Evolutionary conservation across 2,329 filamentous ascomycete species (phyloP).

Genomic region (Remersonia thermophila): DNA sequence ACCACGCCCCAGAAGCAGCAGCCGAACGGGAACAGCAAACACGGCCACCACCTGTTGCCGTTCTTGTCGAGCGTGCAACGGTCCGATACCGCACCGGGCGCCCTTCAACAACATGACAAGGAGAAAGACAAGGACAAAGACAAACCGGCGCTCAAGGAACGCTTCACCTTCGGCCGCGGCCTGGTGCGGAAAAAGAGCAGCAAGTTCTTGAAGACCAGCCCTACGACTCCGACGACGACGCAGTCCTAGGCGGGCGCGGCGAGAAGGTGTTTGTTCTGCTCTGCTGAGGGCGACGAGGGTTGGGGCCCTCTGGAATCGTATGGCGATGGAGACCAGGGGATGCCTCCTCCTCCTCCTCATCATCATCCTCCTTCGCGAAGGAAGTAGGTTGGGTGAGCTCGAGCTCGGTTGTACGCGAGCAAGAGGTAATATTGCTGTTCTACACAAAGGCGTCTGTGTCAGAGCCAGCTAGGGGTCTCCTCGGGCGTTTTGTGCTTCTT

Average conservation of each 20-base stretch:
- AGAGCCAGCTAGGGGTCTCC: no score
- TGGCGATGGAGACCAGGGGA: no score
- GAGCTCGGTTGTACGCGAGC: no score
- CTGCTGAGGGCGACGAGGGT: neutral
- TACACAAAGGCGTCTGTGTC: no score
- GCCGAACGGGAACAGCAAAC: slow-evolving; percentile 4
- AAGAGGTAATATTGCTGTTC: no score
- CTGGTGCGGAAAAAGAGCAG: slow-evolving; percentile 56
- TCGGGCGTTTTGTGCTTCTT: no score
- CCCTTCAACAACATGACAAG: slow-evolving; percentile 11
- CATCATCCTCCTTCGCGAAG: no score
- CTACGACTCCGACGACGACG: no score
- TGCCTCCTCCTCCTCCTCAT: no score
- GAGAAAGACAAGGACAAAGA: slow-evolving; percentile 19
- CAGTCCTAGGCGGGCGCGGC: no score
- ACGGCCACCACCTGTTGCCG: slow-evolving; percentile 15
- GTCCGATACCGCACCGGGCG: slow-evolving; percentile 13
- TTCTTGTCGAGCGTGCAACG: slow-evolving; percentile 21
- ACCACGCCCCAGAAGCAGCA: neutral
- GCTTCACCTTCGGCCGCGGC: slow-evolving; percentile 57
- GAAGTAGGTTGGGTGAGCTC: no score
- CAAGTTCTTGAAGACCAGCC: neutral
- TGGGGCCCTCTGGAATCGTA: no score
- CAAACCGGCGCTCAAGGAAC: slow-evolving; percentile 42
- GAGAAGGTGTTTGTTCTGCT: slow-evolving; percentile 5